These are phyloP conservation scores for Phialocephala subalpina DNA, from an alignment of 2,329 filamentous ascomycete genomes.

Conservation along the genomic window DNA sequence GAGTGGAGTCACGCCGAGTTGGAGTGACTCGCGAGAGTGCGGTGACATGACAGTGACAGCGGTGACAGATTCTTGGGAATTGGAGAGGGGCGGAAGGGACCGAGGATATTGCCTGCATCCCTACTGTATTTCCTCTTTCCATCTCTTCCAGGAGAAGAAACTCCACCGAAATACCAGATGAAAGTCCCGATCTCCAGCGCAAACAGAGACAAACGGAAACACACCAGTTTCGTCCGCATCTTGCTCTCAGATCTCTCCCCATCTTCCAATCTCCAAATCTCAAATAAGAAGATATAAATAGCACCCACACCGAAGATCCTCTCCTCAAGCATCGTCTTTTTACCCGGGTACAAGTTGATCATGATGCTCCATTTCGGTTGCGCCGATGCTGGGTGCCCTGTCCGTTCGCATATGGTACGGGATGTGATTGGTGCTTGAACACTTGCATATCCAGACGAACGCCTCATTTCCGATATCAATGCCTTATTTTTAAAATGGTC, in stretches of 20 bases:
- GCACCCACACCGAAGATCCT: not conserved
- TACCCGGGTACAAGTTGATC: not conserved
- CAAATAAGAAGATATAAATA: constrained; percentile 5
- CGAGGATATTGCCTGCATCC: not conserved
- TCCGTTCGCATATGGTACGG: not conserved
- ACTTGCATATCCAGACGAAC: constrained; percentile 37
- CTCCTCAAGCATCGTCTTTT: not conserved
- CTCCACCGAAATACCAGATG: too few relatives aligned
- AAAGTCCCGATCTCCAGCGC: too few relatives aligned
- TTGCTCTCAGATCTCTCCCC: not conserved
- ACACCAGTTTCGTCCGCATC: too few relatives aligned
- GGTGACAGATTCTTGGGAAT: not conserved
- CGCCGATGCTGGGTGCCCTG: not conserved
- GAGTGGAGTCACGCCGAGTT: not conserved
- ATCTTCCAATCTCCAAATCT: not conserved
- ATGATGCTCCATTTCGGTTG: constrained; percentile 8
- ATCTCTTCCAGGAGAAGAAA: too few relatives aligned
- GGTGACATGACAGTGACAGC: not conserved
- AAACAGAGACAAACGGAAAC: too few relatives aligned
- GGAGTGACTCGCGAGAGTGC: constrained; percentile 4
- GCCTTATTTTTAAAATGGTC: too few relatives aligned
- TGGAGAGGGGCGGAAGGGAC: not conserved
- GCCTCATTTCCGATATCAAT: constrained; percentile 50
- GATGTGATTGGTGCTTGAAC: constrained; percentile 27
- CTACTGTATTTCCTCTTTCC: too few relatives aligned